Evolutionary conservation across 192 early-diverging fungal genomes (phyloP).

Genomic region (Coemansia sp.): DNA sequence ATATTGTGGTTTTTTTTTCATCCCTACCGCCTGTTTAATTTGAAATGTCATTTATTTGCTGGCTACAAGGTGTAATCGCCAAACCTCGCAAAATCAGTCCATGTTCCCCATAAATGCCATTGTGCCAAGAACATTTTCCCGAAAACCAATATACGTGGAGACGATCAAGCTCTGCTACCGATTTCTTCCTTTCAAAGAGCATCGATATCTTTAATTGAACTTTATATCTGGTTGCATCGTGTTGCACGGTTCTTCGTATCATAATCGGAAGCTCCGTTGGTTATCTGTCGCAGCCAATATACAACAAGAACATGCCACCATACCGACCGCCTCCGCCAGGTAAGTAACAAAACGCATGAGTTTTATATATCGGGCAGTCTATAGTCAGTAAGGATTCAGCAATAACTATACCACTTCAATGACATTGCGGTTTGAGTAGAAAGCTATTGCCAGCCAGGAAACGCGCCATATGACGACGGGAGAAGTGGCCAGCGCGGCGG

Average conservation of each 20-base stretch:
- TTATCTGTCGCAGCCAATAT: not conserved
- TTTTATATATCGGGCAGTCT: not conserved
- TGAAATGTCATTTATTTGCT: no score
- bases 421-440: not conserved
- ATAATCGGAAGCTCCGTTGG: not conserved
- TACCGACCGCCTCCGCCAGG: slow-evolving; percentile 45
- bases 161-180: no score
- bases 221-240: no score
- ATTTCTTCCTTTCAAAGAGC: no score
- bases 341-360: not conserved
- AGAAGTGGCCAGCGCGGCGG: slow-evolving; percentile 3
- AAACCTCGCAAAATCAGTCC: not conserved
- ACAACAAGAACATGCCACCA: slow-evolving; percentile 20
- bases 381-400: no score
- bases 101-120: not conserved
- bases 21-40: not conserved
- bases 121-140: not conserved
- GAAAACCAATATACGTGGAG: no score
- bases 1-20: slow-evolving; percentile 3
- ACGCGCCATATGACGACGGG: not conserved
- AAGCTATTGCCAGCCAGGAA: not conserved
- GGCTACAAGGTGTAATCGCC: no score
- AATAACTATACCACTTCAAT: no score
- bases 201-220: no score
- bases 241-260: no score